phyloP scores from a whole-genome alignment of 768 basidiomycete species.

The Mycena latifolia region DNA sequence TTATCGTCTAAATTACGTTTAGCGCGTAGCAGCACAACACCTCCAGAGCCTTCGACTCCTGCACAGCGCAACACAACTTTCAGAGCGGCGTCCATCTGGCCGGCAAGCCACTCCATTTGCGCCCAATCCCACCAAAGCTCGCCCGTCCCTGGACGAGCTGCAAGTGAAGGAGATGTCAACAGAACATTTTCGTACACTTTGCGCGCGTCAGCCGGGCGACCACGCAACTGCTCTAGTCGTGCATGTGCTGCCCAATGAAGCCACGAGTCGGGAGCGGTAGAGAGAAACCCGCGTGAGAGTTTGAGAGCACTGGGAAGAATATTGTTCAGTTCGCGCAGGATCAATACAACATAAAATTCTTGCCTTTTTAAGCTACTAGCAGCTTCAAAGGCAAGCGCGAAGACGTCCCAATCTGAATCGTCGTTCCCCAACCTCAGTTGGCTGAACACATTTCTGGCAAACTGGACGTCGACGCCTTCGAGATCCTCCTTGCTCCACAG shows the following conservation, averaged over 20 bases:
- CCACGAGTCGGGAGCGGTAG: constrained; percentile 66
- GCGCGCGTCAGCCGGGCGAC: constrained; percentile 74
- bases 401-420: constrained; percentile 74
- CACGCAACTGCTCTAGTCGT: constrained; percentile 75
- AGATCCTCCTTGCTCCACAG: constrained; percentile 63
- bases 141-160: constrained; percentile 51
- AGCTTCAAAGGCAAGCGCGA: constrained; percentile 77
- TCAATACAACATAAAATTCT: constrained; percentile 32
- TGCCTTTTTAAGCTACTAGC: constrained; percentile 70
- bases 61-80: constrained; percentile 67
- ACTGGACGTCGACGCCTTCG: constrained; percentile 58
- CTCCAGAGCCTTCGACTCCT: constrained; percentile 63
- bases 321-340: constrained; percentile 29
- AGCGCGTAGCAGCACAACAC: constrained; percentile 70
- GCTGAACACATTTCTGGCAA: constrained; percentile 70
- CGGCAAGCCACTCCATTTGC: constrained; percentile 84
- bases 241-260: constrained; percentile 84
- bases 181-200: constrained; percentile 83
- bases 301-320: constrained; percentile 68
- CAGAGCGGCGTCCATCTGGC: constrained; percentile 61
- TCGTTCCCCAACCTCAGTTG: constrained; percentile 62
- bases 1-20: constrained; percentile 73
- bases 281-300: constrained; percentile 74
- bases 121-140: constrained; percentile 88
- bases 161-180: constrained; percentile 54